These are phyloP conservation scores for Ilyonectria mors-panacis DNA, from an alignment of 2,329 filamentous ascomycete genomes.

Conservation along the genomic window DNA sequence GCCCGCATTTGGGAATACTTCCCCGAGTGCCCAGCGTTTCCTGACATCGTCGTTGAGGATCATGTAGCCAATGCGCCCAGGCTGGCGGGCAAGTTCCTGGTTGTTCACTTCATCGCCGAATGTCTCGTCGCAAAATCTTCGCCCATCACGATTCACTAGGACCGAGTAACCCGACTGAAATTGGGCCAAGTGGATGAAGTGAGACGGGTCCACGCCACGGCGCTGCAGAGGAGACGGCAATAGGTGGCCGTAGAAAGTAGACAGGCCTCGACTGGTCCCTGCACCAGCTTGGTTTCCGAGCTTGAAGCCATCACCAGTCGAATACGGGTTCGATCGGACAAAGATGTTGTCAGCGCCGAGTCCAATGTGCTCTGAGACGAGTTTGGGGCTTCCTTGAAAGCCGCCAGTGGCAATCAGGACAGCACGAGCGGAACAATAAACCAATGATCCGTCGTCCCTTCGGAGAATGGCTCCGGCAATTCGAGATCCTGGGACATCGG, in stretches of 20 bases:
- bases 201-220: slow-evolving; percentile 25
- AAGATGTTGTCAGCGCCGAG: slow-evolving; percentile 31
- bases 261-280: slow-evolving; percentile 28
- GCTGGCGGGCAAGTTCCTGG: slow-evolving; percentile 32
- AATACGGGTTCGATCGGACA: slow-evolving; percentile 32
- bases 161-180: slow-evolving; percentile 34
- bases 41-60: slow-evolving; percentile 30
- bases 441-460: slow-evolving; percentile 8
- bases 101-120: slow-evolving; percentile 36
- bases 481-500: slow-evolving; percentile 12
- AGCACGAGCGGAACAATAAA: slow-evolving; percentile 24
- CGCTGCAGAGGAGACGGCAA: slow-evolving; percentile 29
- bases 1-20: slow-evolving; percentile 32
- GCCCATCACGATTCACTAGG: slow-evolving; percentile 26
- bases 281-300: slow-evolving; percentile 26
- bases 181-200: slow-evolving; percentile 35
- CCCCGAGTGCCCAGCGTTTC: slow-evolving; percentile 30
- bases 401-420: slow-evolving; percentile 34
- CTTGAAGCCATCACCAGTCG: slow-evolving; percentile 33
- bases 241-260: slow-evolving; percentile 34
- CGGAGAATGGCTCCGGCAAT: slow-evolving; percentile 24
- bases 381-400: slow-evolving; percentile 33
- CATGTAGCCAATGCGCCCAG: slow-evolving; percentile 31
- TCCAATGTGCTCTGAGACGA: slow-evolving; percentile 28
- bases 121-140: slow-evolving; percentile 35